These are phyloP conservation scores for Trichoderma brevicompactum DNA, from an alignment of 2,329 filamentous ascomycete genomes.

Conservation along the genomic window DNA sequence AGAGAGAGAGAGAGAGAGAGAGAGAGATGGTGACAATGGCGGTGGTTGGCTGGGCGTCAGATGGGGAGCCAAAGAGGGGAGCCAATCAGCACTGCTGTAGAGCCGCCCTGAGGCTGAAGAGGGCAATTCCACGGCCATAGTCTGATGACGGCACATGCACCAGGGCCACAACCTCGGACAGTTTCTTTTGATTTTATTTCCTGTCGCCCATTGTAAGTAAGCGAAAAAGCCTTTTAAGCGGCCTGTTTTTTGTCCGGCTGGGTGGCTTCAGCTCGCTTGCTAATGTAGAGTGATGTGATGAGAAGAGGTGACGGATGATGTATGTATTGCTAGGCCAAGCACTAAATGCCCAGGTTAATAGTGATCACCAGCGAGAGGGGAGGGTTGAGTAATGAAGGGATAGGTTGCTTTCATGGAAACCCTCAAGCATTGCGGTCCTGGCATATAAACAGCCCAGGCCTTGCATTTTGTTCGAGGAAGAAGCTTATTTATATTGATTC, in stretches of 20 bases:
- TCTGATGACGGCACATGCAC: background rate
- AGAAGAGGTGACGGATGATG: conserved; percentile 3
- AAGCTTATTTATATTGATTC: conserved; percentile 11
- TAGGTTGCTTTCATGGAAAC: too few relatives aligned
- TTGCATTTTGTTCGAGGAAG: background rate
- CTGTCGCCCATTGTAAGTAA: too few relatives aligned
- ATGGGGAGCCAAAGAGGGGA: background rate
- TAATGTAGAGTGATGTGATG: conserved; percentile 26
- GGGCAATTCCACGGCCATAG: conserved; percentile 20
- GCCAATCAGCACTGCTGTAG: conserved; percentile 30
- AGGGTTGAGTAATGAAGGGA: too few relatives aligned
- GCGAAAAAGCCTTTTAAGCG: background rate
- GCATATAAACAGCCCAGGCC: background rate
- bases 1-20: background rate
- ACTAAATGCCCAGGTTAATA: background rate
- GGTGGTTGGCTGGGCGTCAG: conserved; percentile 24
- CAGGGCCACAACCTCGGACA: background rate
- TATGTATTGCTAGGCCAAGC: background rate
- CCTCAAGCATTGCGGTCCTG: background rate
- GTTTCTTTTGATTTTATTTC: background rate
- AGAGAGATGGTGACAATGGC: conserved; percentile 12
- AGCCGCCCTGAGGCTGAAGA: conserved; percentile 31
- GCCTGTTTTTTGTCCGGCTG: conserved; percentile 1
- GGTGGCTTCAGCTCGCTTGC: background rate
- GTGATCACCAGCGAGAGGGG: background rate